These are phyloP conservation scores for Candida xyloterini DNA, from an alignment of 805 yeast genomes.

Conservation along the genomic window DNA sequence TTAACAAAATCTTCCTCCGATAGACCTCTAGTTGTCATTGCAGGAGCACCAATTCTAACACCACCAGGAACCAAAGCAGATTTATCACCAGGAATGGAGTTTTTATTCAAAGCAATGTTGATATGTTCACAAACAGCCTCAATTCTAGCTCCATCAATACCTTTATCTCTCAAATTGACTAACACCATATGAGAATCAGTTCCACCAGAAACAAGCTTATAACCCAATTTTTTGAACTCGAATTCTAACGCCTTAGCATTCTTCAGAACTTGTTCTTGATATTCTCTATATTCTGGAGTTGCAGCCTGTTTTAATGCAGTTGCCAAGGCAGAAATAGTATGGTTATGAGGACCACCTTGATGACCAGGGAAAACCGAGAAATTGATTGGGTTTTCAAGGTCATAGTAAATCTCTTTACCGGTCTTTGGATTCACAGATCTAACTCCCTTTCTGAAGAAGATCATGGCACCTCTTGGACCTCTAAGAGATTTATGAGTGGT, in stretches of 20 bases:
- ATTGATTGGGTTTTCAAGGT: slow-evolving; percentile 91
- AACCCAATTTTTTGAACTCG: slow-evolving; percentile 69
- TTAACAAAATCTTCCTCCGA: slow-evolving; percentile 80
- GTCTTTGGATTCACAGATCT: slow-evolving; percentile 82
- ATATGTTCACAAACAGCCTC: slow-evolving; percentile 92
- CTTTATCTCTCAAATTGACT: slow-evolving; percentile 82
- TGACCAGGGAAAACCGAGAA: slow-evolving; percentile 99
- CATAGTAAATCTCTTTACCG: slow-evolving; percentile 88
- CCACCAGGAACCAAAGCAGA: slow-evolving; percentile 97
- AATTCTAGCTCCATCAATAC: slow-evolving; percentile 94
- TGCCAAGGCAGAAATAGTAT: slow-evolving; percentile 96
- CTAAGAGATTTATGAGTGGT: slow-evolving; percentile 98
- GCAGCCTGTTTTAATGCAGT: slow-evolving; percentile 94
- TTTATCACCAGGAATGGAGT: slow-evolving; percentile 97
- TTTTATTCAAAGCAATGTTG: slow-evolving; percentile 95
- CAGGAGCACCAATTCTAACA: slow-evolving; percentile 96
- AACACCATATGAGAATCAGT: slow-evolving; percentile 97
- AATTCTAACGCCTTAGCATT: slow-evolving; percentile 83
- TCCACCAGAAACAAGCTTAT: slow-evolving; percentile 86
- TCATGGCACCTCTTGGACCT: slow-evolving; percentile 99
- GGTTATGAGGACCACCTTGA: slow-evolving; percentile 99
- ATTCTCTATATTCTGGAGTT: slow-evolving; percentile 84
- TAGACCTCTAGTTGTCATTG: slow-evolving; percentile 97
- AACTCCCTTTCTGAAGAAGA: slow-evolving; percentile 95
- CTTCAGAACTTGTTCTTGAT: slow-evolving; percentile 82